phyloP scores from a whole-genome alignment of 345 rosid species.

The Corchorus capsularis region DNA sequence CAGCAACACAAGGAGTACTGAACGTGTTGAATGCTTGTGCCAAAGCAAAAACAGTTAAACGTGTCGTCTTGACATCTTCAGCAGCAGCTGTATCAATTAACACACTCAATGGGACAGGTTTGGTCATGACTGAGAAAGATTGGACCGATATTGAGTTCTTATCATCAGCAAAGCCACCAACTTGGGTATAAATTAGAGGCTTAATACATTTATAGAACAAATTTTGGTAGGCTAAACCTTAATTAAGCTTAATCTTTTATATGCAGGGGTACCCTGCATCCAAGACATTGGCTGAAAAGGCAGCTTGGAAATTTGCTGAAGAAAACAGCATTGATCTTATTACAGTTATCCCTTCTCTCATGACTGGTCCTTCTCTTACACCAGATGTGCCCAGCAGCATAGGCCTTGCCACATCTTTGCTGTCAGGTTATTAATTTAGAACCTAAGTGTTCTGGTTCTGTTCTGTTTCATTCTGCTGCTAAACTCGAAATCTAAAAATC shows the following conservation, averaged over 20 bases:
- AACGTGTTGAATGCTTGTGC: slow-evolving; percentile 77
- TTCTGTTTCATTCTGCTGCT: not conserved
- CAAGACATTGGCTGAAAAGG: slow-evolving; percentile 75
- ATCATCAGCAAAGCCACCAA: slow-evolving; percentile 66
- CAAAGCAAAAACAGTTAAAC: slow-evolving; percentile 64
- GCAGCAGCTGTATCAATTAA: slow-evolving; percentile 81
- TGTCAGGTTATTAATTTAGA: slow-evolving; percentile 52
- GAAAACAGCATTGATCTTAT: slow-evolving; percentile 74
- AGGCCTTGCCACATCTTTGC: slow-evolving; percentile 51
- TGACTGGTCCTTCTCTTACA: slow-evolving; percentile 66
- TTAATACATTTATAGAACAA: not conserved
- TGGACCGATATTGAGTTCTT: slow-evolving; percentile 81
- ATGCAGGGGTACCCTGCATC: slow-evolving; percentile 80
- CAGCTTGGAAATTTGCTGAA: slow-evolving; percentile 65
- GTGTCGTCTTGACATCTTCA: slow-evolving; percentile 85
- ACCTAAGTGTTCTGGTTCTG: not conserved
- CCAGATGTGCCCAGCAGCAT: slow-evolving; percentile 59
- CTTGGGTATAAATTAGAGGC: slow-evolving; percentile 59
- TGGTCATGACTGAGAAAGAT: slow-evolving; percentile 66
- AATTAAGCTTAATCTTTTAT: not conserved
- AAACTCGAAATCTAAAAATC: not conserved
- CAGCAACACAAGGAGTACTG: slow-evolving; percentile 75
- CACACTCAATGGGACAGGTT: slow-evolving; percentile 53
- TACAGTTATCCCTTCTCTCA: slow-evolving; percentile 67
- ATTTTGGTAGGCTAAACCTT: not conserved